Base-by-base conservation (phyloP, 768 basidiomycete species). In the Lyophyllum decastes region DNA sequence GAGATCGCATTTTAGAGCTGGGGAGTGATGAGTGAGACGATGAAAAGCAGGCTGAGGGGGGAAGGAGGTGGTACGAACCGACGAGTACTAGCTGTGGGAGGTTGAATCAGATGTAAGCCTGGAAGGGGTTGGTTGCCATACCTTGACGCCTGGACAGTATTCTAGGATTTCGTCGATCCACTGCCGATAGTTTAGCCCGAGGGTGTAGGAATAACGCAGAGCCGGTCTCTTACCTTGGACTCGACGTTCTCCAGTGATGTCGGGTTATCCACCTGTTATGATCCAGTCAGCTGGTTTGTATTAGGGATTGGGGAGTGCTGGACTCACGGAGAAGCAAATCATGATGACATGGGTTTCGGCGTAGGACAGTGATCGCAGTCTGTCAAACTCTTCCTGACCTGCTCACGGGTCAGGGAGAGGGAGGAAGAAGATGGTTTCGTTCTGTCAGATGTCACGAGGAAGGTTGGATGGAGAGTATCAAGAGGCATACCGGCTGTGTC, bases 301-400 rank as follows among this genome's bases (percentile, higher is more conserved):
- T 55, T 55, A 34, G 21, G 69, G 59, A 34, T 68, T 54, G 60
- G 17, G 25, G 27, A 40, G 25, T 44, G 43, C 27, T 25, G 30
- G 10, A 76, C 85, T 56, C 61, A 93, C 94, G 35, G 95, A 96
- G 72, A 97, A 98, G 73, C 96, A 98, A 24, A 98, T 78, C 90
- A 98, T 91, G 61, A 98, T 83, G 58, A 98, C 90, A 74, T 98
- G 92, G 0, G 96, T 97, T 72, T 98, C 96, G 9, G 96, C 92
- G 71, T 98, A 98, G 35, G 91, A 93, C n/a, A 98, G 76, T 11
- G 95, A 96, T 47, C 96, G 84, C 55, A 98, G 76, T 45, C 95
- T 81, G 69, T 96, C 96, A 68, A 98, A 98, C 67, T 96, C 94
- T 77, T 96, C 94, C 73, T 96, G 94, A 43, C 94, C 94, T 94